Evolutionary conservation across 495 filamentous ascomycete species (phyloP).

Genomic region (Pyrenula aspistea): DNA sequence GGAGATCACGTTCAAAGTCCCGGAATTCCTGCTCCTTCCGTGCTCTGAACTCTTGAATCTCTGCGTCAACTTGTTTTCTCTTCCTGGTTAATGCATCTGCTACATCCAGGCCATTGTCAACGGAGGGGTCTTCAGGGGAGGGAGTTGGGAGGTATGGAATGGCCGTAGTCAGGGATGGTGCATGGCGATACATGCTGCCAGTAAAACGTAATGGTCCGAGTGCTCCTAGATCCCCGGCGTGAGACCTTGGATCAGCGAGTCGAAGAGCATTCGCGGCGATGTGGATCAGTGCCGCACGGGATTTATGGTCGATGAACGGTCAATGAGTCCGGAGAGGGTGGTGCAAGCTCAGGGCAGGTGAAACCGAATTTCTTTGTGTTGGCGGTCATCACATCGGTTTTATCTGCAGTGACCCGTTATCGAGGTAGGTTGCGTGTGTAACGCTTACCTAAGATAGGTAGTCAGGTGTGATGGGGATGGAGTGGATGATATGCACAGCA

Average conservation of each 20-base stretch:
- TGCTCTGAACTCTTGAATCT: neutral
- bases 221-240: neutral
- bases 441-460: neutral
- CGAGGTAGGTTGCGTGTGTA: neutral
- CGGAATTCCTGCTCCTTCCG: neutral
- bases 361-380: neutral
- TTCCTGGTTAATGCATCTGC: neutral
- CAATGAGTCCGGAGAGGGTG: neutral
- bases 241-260: neutral
- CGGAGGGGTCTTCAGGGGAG: neutral
- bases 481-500: neutral
- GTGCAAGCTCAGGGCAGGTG: neutral
- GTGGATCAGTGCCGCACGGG: neutral
- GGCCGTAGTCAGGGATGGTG: neutral
- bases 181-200: neutral
- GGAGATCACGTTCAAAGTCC: neutral
- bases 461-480: neutral
- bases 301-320: neutral
- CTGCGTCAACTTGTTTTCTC: neutral
- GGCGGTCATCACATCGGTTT: neutral
- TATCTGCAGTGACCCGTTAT: neutral
- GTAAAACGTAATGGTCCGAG: neutral
- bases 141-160: neutral
- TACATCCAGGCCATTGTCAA: neutral
- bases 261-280: neutral